These are phyloP conservation scores for Anacardium occidentale DNA, from an alignment of 345 rosid species.

Conservation along the genomic window DNA sequence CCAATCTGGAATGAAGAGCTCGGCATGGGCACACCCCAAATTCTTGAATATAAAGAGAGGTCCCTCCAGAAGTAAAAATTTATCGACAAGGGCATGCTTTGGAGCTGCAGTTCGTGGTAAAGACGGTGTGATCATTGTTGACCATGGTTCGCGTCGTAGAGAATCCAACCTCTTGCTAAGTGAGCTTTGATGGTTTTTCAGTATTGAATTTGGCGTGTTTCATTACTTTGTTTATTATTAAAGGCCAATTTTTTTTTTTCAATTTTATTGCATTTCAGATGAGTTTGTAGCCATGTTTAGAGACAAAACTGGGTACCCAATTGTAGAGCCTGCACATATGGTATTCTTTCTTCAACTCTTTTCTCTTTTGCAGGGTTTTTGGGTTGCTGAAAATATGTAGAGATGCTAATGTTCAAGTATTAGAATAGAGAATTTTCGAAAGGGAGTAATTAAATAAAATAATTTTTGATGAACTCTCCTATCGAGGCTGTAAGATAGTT, in stretches of 20 bases:
- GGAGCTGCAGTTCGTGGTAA: conserved; percentile 40
- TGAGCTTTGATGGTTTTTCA: conserved; percentile 28
- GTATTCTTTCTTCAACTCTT: conserved; percentile 30
- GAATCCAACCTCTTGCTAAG: conserved; percentile 91
- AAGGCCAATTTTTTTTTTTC: neutral
- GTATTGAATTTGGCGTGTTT: conserved; percentile 2
- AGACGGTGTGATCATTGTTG: conserved; percentile 84
- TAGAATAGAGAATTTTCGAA: too few relatives aligned
- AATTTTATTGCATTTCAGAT: conserved; percentile 48
- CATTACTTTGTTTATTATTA: neutral
- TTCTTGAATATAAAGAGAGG: conserved; percentile 26
- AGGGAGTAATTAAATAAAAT: too few relatives aligned
- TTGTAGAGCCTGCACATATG: conserved; percentile 98
- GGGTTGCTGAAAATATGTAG: neutral
- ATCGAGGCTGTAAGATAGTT: too few relatives aligned
- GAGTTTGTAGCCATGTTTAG: conserved; percentile 84
- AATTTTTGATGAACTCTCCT: too few relatives aligned
- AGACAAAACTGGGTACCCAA: conserved; percentile 64
- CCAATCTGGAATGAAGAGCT: neutral
- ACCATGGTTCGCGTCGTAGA: conserved; percentile 87
- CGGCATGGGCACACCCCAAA: conserved; percentile 17
- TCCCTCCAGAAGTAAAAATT: conserved; percentile 18
- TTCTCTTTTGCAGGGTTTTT: neutral
- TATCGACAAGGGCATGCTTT: conserved; percentile 27
- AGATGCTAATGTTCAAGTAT: neutral